These are phyloP conservation scores for Coccomyxa subellipsoidea DNA, from an alignment of 163 green algal species.

Conservation along the genomic window DNA sequence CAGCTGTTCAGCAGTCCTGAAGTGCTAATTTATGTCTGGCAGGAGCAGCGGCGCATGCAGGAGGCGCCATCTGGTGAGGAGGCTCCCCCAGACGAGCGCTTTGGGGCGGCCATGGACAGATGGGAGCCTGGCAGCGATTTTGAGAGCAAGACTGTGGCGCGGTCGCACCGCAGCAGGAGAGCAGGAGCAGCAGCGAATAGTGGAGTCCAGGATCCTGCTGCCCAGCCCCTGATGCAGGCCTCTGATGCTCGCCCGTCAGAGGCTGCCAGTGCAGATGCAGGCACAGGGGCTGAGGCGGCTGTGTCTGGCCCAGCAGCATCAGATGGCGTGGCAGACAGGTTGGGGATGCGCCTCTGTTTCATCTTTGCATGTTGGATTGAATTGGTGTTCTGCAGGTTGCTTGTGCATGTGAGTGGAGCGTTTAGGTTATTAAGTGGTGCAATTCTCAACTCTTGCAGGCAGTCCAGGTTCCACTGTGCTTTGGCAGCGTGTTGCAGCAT, in stretches of 20 bases:
- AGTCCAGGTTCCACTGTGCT: too few species aligned
- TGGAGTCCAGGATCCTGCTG: not conserved
- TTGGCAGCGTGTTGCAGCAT: too few species aligned
- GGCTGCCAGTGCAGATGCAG: not conserved
- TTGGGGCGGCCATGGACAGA: not conserved
- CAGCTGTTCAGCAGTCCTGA: not conserved
- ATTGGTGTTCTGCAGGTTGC: not conserved
- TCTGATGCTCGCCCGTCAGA: not conserved
- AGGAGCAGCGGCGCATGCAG: not conserved
- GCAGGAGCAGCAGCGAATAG: not conserved
- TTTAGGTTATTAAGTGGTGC: too few species aligned
- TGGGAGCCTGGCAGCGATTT: conserved; percentile 19
- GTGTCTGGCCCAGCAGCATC: not conserved
- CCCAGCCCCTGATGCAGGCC: not conserved
- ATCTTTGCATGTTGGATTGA: not conserved
- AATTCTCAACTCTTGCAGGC: too few species aligned
- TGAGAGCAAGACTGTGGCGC: not conserved
- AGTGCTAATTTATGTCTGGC: too few species aligned
- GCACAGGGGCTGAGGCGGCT: not conserved
- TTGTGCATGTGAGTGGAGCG: not conserved
- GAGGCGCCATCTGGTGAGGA: not conserved
- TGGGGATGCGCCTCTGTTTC: not conserved
- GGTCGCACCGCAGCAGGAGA: not conserved
- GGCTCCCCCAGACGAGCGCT: not conserved
- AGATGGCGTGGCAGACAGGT: not conserved